Evolutionary conservation across 2,329 filamentous ascomycete genomes (phyloP), one percentile per base, ranked within the genome.

Genomic region (Epichloe baconii): DNA sequence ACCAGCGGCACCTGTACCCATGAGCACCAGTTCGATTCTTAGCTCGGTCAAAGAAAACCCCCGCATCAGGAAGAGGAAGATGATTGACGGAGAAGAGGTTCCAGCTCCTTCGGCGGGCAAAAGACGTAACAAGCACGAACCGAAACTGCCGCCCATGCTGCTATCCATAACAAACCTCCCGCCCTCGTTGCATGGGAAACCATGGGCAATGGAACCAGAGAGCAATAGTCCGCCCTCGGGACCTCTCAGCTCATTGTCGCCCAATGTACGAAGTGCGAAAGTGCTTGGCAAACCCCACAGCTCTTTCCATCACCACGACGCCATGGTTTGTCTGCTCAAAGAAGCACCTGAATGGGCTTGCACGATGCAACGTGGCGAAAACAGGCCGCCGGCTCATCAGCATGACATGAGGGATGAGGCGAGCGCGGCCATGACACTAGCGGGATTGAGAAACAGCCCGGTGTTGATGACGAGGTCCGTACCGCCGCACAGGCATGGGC

Each of bases 41-140:
- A 67, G 70, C 8, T 71, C 74, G 1, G 75, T 79, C 52, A 79
- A 79, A 58, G 64, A 65, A 10, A 71, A 74, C 40, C 69, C 68
- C 5, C 68, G 73, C 21, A 64, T 68, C 40, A 67, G 74, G 53
- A 76, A 73, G 58, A 68, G 69, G 14, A 76, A 75, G 58, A 67
- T 63, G 56, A 69, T 74, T 49, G 62, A 70, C 23, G 71, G 71
- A 8, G 68, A 66, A 41, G 64, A 66, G 49, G 59, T 66, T 35
- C 53, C 52, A 2, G 53, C 53, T 8, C 57, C 57, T 4, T 46
- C 43, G 3, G 52, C 52, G 23, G 52, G 55, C 14, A 53, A 53
- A 44, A 53, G 52, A 41, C 57, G 54, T 11, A 26, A 49, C 40
- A 48, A 55, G 12, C 48, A 56, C 6, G 57, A 59, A 17, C 51